Evolutionary conservation across 495 filamentous ascomycete species (phyloP).

Genomic region (Bacidia rubella): DNA sequence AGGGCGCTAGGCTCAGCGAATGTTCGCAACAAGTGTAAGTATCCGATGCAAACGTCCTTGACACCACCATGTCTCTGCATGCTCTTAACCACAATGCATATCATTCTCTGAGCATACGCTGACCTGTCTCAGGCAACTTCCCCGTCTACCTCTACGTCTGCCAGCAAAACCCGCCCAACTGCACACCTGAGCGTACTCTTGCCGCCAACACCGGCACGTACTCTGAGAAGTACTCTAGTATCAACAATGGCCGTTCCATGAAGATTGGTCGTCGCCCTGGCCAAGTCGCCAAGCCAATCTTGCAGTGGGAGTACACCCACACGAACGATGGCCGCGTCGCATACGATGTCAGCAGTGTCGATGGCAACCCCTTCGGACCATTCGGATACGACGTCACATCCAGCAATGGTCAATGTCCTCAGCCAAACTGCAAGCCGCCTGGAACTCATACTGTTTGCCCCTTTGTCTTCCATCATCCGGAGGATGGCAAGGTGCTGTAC

Average conservation of each 20-base stretch:
- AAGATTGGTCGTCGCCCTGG: neutral
- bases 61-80: neutral
- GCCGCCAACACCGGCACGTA: neutral
- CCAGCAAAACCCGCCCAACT: conserved; percentile 3
- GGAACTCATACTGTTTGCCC: neutral
- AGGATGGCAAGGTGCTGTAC: neutral
- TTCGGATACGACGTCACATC: neutral
- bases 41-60: no score
- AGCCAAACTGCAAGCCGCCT: conserved; percentile 1
- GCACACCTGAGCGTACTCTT: neutral
- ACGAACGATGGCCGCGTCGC: neutral
- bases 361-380: conserved; percentile 7
- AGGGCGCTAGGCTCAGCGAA: neutral
- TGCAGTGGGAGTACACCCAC: conserved; percentile 6
- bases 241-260: conserved; percentile 1
- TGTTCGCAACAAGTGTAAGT: neutral
- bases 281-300: neutral
- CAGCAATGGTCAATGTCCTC: neutral
- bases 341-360: conserved; percentile 10
- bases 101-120: neutral
- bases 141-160: conserved; percentile 4
- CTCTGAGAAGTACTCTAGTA: neutral
- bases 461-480: neutral
- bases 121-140: neutral
- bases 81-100: no score